Conservation (phyloP, 2,329 filamentous ascomycete species). For the Phialophora expanda region DNA sequence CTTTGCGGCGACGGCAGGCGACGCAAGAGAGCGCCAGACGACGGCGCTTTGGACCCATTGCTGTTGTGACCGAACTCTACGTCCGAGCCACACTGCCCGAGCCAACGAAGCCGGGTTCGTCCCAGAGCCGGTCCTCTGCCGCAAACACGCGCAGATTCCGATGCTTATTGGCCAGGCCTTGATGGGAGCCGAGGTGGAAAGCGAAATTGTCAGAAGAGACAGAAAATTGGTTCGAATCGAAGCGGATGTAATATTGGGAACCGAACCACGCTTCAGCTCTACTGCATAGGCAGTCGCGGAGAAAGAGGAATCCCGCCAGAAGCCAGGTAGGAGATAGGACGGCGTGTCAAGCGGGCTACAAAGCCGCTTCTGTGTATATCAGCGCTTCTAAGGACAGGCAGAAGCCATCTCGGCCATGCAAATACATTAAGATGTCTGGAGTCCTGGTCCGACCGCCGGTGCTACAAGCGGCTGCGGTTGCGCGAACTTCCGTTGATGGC, state of each 20-base stretch:
- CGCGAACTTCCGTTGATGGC: conserved; percentile 37
- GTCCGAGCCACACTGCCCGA: background rate
- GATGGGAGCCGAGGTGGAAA: background rate
- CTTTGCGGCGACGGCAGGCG: conserved; percentile 38
- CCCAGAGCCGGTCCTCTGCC: background rate
- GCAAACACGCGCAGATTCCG: background rate
- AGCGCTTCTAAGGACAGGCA: background rate
- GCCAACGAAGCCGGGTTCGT: background rate
- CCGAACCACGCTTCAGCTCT: background rate
- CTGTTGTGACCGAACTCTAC: conserved; percentile 9
- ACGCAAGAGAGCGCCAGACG: conserved; percentile 39
- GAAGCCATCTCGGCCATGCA: background rate
- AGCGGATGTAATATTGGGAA: background rate
- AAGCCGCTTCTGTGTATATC: background rate
- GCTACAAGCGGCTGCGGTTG: background rate
- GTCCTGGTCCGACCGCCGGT: background rate
- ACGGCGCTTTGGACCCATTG: conserved; percentile 39
- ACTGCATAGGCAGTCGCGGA: background rate
- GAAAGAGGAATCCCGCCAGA: background rate
- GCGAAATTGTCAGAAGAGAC: background rate
- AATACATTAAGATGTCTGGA: background rate
- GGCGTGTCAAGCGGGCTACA: background rate
- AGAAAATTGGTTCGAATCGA: background rate
- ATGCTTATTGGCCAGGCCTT: background rate
- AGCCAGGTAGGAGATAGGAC: background rate